Evolutionary conservation across 176 grass and related monocot genomes (phyloP), one percentile per base, ranked within the genome.

Genomic region (Eragrostis curvula): DNA sequence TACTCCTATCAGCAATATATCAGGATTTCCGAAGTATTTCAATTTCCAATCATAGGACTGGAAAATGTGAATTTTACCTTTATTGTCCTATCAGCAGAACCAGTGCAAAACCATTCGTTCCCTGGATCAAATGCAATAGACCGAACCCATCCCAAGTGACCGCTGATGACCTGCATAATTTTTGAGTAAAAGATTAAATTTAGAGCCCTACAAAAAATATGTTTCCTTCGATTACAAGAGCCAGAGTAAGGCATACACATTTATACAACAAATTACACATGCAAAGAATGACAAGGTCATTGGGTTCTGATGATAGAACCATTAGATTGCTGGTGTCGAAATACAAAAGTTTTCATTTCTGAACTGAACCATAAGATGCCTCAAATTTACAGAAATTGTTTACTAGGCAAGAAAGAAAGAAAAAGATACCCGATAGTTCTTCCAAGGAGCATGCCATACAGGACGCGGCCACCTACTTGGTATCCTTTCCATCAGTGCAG

Each of bases 81-180:
- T 88, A 99, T 99, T 58, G 96, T 96, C 62, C 93, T 86, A 81
- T 99, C 96, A 32, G 93, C 93, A 9, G 93, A 99, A 80, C 96
- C 93, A 79, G 93, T 96, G 70, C 93, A 98, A 49, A 98, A 99
- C 96, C 96, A 99, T 80, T 90, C 82, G 73, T 99, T 99, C 56
- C 91, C 86, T 39, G 93, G 96, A 79, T 96, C 93, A 90, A 99
- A 99, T 18, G 96, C 96, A 77, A 99, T 86, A n/a, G 96, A 99
- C 2, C 93, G 73, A 63, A 99, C 96, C 96, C 96, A 96, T 49
- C 96, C 96, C 82, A 99, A 92, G 68, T 99, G 96, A 68, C 96
- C 96, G 76, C 96, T 99, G 49, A 99, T 99, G 24, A 99, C 96
- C 96, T 99, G 88, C 66, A 84, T 67, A 66, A 28, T 28, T 27